These are phyloP conservation scores for Citeromyces siamensis DNA, from an alignment of 1,139 yeast species.

Conservation along the genomic window DNA sequence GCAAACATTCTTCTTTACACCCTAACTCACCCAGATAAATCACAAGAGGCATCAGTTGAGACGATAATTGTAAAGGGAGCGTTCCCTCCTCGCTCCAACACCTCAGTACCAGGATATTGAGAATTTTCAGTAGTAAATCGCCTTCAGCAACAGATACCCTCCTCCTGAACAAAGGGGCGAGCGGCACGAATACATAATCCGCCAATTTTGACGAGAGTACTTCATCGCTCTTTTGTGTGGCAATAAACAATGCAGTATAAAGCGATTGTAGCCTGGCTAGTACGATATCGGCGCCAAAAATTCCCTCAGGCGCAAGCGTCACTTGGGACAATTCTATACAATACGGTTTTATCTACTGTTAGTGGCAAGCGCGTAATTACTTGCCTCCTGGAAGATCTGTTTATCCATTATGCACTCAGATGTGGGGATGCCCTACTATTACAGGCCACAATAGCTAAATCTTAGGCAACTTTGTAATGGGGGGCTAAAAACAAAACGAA, in stretches of 20 bases:
- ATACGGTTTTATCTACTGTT: slow-evolving; percentile 17
- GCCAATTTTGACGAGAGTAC: slow-evolving; percentile 28
- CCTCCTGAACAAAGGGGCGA: slow-evolving; percentile 34
- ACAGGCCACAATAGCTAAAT: too few species aligned
- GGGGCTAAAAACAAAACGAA: too few species aligned
- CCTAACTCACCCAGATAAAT: slow-evolving; percentile 34
- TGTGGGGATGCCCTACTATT: slow-evolving; percentile 6
- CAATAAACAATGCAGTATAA: not conserved
- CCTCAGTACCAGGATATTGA: slow-evolving; percentile 25
- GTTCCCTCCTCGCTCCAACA: slow-evolving; percentile 32
- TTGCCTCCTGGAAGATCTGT: slow-evolving; percentile 3
- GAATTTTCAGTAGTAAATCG: slow-evolving; percentile 27
- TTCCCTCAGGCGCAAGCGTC: slow-evolving; percentile 25
- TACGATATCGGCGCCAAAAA: slow-evolving; percentile 13
- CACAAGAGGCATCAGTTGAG: slow-evolving; percentile 36
- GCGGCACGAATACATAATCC: slow-evolving; percentile 51
- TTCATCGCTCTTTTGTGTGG: not conserved
- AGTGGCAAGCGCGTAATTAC: slow-evolving; percentile 6
- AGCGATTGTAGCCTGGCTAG: slow-evolving; percentile 5
- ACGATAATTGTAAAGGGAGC: slow-evolving; percentile 26
- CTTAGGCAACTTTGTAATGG: too few species aligned
- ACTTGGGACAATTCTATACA: slow-evolving; percentile 30
- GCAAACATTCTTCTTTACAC: too few species aligned
- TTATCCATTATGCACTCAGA: not conserved
- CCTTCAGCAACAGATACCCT: slow-evolving; percentile 27